phyloP scores from a whole-genome alignment of 257 asterid genomes.

The Buddleja alternifolia region DNA sequence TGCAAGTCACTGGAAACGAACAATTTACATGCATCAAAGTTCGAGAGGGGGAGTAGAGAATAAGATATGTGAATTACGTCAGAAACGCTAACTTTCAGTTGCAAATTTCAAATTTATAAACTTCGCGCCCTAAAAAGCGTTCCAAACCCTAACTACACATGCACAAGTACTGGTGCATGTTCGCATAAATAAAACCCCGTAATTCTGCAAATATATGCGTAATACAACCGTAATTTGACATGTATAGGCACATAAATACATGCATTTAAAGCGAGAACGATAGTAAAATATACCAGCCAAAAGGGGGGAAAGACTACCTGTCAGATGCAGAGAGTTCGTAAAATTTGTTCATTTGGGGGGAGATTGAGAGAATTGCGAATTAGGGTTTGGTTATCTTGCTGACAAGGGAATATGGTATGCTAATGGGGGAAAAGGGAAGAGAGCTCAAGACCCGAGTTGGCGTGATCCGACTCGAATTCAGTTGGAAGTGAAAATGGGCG shows the following conservation, averaged over 20 bases:
- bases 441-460: constrained; percentile 28
- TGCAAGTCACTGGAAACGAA: neutral
- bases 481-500: constrained; percentile 16
- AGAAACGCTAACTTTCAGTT: constrained; percentile 18
- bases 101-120: neutral
- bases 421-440: constrained; percentile 16
- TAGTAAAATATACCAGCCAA: neutral
- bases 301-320: neutral
- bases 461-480: constrained; percentile 36
- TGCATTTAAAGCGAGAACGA: neutral
- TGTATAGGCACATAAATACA: neutral
- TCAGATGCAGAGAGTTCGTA: neutral
- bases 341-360: neutral
- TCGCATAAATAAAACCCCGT: neutral
- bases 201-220: neutral
- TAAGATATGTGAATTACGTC: neutral
- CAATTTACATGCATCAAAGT: neutral
- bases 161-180: neutral
- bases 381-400: constrained; percentile 16
- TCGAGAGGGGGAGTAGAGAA: neutral
- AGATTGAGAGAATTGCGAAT: neutral
- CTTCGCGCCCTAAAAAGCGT: neutral
- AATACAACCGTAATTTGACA: neutral
- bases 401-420: too few species aligned
- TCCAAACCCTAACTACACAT: neutral